Base-by-base conservation (phyloP, 2,329 filamentous ascomycete genomes). In the Cercospora sp. region DNA sequence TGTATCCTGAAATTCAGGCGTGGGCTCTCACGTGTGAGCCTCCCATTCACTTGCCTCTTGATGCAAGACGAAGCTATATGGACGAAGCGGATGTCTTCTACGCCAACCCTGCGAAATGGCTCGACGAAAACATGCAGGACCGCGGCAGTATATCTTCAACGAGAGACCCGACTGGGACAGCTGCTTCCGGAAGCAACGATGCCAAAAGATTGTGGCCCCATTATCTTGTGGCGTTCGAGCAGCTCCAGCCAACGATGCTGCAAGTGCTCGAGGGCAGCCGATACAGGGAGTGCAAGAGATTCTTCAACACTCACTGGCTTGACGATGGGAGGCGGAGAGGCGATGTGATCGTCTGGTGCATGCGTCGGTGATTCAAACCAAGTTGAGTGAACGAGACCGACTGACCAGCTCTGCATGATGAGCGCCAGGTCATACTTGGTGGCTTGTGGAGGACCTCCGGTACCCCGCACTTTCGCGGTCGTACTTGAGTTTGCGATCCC, bases 1-100 rank as follows among this genome's bases (percentile, higher is more conserved):
- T 96, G 69, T 87, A 95, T 76, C 87, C 92, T 0, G 82, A 83
- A 32, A 88, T 97, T 63, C 82, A 87, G 67, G 93, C 93, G 3
- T 94, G 94, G 84, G 94, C 94, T 0, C 83, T 98, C 16, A 91
- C 91, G 5, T 99, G 95, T 79, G 94, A 97, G 74, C 95, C 95
- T 1, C 95, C 95, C 0, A 81, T 99, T 12, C 82, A 90, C 74
- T 84, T 93, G 0, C 83, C 85, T 28, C 83, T 86, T 0, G 79
- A 81, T 7, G 86, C 91, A 77, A 88, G 94, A 51, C 83, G 81
- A 1, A 76, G 77, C 1, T 99, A 99, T 80, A 82, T 90, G 16
- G 94, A 97, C 78, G 94, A 99, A 82, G 94, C 93, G 7, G 94
- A 97, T 78, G 85, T 90, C 55, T 99, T 99, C 82, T 98, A 97